These are phyloP conservation scores for Rosellinia necatrix DNA, from an alignment of 2,329 filamentous ascomycete species.

Conservation along the genomic window DNA sequence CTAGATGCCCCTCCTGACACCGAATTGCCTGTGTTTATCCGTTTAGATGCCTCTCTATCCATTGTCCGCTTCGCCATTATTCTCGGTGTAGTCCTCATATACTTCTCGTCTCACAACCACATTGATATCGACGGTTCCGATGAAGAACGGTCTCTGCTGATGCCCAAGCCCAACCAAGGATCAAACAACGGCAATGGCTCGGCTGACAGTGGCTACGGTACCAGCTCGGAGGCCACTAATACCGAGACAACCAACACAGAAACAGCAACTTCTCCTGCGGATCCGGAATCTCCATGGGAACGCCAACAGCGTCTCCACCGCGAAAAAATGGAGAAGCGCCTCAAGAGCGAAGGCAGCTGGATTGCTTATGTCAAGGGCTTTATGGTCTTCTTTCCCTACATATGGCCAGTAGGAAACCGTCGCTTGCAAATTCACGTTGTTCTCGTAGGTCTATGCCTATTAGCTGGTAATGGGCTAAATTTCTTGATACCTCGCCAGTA, in stretches of 20 bases:
- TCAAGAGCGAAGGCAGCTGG: constrained; percentile 78
- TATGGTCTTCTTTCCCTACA: constrained; percentile 74
- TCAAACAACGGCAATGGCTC: constrained; percentile 35
- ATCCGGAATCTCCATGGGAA: constrained; percentile 59
- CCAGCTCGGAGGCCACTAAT: constrained; percentile 47
- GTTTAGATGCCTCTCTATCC: constrained; percentile 39
- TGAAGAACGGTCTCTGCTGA: constrained; percentile 64
- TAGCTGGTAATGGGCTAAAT: constrained; percentile 74
- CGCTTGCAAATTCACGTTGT: constrained; percentile 69
- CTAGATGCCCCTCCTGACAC: constrained; percentile 15
- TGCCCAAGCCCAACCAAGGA: constrained; percentile 50
- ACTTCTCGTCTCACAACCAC: constrained; percentile 34
- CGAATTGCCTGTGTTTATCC: constrained; percentile 30
- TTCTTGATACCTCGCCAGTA: constrained; percentile 81
- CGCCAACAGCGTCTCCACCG: constrained; percentile 56
- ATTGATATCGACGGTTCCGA: constrained; percentile 35
- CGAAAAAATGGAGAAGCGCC: constrained; percentile 67
- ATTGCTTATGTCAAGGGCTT: constrained; percentile 77
- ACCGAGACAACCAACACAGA: constrained; percentile 41
- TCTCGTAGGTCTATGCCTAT: constrained; percentile 68
- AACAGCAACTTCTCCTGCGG: constrained; percentile 42
- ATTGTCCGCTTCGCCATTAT: constrained; percentile 43
- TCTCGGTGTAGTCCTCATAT: constrained; percentile 33
- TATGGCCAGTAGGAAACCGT: constrained; percentile 74
- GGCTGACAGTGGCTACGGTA: constrained; percentile 48